A percentile compares a stretch with the other conserved stretches of the same genome.
phyloP scores from a whole-genome alignment of 2,329 filamentous ascomycete species.

The Penicillium sp. region DNA sequence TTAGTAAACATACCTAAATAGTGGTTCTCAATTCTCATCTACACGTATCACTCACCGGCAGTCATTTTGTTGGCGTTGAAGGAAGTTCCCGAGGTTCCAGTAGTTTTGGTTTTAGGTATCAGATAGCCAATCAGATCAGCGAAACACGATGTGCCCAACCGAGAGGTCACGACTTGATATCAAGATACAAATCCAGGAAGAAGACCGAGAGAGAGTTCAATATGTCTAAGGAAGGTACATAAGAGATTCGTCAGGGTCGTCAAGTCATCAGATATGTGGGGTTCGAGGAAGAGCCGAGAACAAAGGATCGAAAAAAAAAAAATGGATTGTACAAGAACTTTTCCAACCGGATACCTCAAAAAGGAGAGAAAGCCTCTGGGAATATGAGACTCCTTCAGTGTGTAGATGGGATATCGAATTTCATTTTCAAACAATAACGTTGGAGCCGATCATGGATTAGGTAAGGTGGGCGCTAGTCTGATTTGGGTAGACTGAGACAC shows the following conservation, averaged over 20 bases:
- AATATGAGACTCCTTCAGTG: not conserved
- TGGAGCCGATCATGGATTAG: slow-evolving; percentile 16
- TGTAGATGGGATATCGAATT: slow-evolving; percentile 13
- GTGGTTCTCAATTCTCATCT: not conserved
- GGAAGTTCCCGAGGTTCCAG: slow-evolving; percentile 2
- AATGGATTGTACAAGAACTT: slow-evolving; percentile 8
- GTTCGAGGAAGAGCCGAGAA: slow-evolving; percentile 11
- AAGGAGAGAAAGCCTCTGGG: slow-evolving; percentile 5
- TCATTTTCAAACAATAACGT: slow-evolving; percentile 12
- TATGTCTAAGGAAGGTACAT: slow-evolving; percentile 30
- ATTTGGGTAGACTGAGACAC: slow-evolving; percentile 16
- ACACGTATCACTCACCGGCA: slow-evolving; percentile 13
- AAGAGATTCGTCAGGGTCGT: slow-evolving; percentile 42
- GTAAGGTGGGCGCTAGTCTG: slow-evolving; percentile 15
- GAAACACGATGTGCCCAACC: not conserved
- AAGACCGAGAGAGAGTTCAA: slow-evolving; percentile 13
- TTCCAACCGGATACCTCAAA: slow-evolving; percentile 5
- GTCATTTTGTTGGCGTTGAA: slow-evolving; percentile 13
- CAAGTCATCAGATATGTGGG: slow-evolving; percentile 34
- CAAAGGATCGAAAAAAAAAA: slow-evolving; percentile 21
- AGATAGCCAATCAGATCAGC: slow-evolving; percentile 6
- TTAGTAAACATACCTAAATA: not conserved
- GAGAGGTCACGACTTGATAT: not conserved
- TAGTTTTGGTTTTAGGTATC: slow-evolving; percentile 6
- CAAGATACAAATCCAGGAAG: slow-evolving; percentile 9